Evolutionary conservation across 345 rosid genomes (phyloP), one percentile per base, ranked within the genome.

Genomic region (Angophora floribunda): DNA sequence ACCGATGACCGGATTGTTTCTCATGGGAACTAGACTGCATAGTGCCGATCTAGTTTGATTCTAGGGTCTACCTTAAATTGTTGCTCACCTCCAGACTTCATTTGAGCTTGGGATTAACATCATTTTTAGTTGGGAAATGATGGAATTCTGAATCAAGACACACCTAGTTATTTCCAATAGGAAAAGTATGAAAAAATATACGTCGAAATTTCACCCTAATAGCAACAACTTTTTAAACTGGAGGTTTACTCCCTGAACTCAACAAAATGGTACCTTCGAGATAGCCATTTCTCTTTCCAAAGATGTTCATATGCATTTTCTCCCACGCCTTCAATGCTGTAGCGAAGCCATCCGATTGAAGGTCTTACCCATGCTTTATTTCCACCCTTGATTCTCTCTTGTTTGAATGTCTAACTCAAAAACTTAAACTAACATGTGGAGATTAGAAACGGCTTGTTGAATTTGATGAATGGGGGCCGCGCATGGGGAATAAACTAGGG

Each of bases 11-110:
- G 6, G 6, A n/a, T 28, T 13, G 36, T 63, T 12, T 13, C 8
- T 13, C 17, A 12, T 1, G 2, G 14, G 70, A 63, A 7, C 1
- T 8, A 1, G 9, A 63, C 0, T 13, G 17, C 5, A 63, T 1
- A n/a, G 2, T 63, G 75, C 75, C 15, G 15, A 17, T 63, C 15
- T 5, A 1, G 75, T 63, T 13, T 14, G 1, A 59, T 59, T 63
- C 75, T 28, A 63, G 7, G 9, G 75, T 63, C 7, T 63, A 13
- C 30, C 75, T 13, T n/a, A 6, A 63, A 63, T 3, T n/a, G 75
- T 16, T n/a, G 7, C 75, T 63, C 75, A n/a, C 75, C 16, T 28
- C n/a, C 13, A 63, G 36, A 63, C 36, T 63, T 63, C 9, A n/a
- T 70, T 70, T 36, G 82, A 9, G 47, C 13, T 36, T 36, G 22